Base-by-base conservation (phyloP, 2,329 filamentous ascomycete genomes). In the Orbilia oligospora region DNA sequence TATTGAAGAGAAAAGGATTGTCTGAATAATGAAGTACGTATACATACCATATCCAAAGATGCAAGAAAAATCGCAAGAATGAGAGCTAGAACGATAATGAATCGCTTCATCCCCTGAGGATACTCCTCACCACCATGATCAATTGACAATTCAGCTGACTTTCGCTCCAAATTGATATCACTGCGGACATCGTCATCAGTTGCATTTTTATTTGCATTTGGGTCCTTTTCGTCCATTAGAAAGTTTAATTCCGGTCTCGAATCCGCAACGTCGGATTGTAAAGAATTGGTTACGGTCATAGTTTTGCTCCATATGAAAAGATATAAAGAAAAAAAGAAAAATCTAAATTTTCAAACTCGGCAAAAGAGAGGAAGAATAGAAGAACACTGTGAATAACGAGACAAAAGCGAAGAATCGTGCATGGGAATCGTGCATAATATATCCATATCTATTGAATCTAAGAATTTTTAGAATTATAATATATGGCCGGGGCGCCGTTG, bases 61-160 rank as follows among this genome's bases (percentile, higher is more conserved):
- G 87, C 83, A n/a, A 88, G 83, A 80, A 88, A 88, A 61, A 88
- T 84, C 71, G 84, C 85, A 46, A 88, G 82, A 6, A 86, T 83
- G 6, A 88, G 82, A 20, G 87, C 86, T 27, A 87, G 71, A 18
- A 88, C 84, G 66, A 88, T 86, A 80, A 86, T 84, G 64, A 83
- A 72, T 64, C 84, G 69, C 2, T 81, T 80, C 20, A 80, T 14
- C 5, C 81, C 81, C n/a, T 71, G 79, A 20, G 83, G 82, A 38
- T 58, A 75, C 6, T 58, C 30, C 22, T 58, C 30, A 2, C 22
- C 18, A 10, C 20, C 48, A 24, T 22, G 10, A 16, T 58, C 2
- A 58, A 22, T 38, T 22, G 53, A 58, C 18, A 22, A 14, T 1
- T 27, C 33, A n/a, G 16, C n/a, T n/a, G 3, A 16, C 30, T 58